These are phyloP conservation scores for Immersiporthe knoxdaviesiana DNA, from an alignment of 2,329 filamentous ascomycete genomes.

Conservation along the genomic window DNA sequence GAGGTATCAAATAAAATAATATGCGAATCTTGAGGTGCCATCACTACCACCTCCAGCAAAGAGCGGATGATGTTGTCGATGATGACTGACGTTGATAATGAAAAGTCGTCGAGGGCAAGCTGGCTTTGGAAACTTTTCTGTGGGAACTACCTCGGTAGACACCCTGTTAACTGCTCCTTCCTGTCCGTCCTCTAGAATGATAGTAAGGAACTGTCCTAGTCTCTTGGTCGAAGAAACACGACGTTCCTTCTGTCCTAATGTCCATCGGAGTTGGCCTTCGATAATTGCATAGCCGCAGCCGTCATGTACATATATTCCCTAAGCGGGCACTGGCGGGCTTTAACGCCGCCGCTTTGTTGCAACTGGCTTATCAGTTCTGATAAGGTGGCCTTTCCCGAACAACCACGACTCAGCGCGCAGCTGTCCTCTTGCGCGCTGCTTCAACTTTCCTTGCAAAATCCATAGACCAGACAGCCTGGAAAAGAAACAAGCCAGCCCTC, in stretches of 20 bases:
- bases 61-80: no score
- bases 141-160: background rate
- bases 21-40: background rate
- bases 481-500: background rate
- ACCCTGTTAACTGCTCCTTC: background rate
- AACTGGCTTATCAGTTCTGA: constrained; percentile 20
- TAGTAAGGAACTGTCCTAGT: background rate
- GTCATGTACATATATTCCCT: background rate
- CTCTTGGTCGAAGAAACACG: background rate
- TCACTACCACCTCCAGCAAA: background rate
- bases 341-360: background rate
- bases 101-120: background rate
- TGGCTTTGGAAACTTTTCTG: no score
- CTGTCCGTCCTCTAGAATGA: background rate
- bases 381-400: constrained; percentile 12
- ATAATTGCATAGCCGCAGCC: background rate
- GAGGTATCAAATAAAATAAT: background rate
- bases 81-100: background rate
- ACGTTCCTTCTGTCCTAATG: background rate
- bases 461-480: background rate
- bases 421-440: constrained; percentile 19
- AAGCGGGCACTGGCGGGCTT: no score
- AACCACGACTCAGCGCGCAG: constrained; percentile 9
- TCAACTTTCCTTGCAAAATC: background rate
- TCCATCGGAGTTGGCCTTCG: background rate